Percentiles rank a stretch among this genome's conserved stretches.
Evolutionary conservation across 768 basidiomycete species (phyloP).

Genomic region (Tremella fuciformis): DNA sequence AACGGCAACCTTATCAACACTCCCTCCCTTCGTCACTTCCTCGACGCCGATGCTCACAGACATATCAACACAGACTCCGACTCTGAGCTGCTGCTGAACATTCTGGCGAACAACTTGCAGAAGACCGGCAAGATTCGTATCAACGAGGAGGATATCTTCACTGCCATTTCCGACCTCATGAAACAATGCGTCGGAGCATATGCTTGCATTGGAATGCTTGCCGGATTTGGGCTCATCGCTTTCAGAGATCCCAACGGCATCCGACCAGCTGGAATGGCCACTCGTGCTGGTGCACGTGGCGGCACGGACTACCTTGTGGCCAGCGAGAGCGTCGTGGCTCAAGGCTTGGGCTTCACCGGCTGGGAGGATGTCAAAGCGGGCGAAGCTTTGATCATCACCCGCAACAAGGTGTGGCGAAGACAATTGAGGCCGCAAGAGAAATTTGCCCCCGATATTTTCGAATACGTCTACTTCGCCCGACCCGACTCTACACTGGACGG

Average conservation of each 20-base stretch:
- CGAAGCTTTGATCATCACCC: constrained; percentile 93
- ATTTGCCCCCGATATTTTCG: constrained; percentile 97
- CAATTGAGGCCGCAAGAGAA: constrained; percentile 64
- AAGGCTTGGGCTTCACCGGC: constrained; percentile 82
- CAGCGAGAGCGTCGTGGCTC: constrained; percentile 93
- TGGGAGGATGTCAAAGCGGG: constrained; percentile 95
- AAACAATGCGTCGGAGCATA: constrained; percentile 85
- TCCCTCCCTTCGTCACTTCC: constrained; percentile 73
- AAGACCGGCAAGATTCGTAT: constrained; percentile 95
- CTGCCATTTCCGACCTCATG: constrained; percentile 86
- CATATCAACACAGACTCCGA: constrained; percentile 99
- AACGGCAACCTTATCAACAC: constrained; percentile 99
- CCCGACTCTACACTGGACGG: constrained; percentile 97
- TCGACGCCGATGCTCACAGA: constrained; percentile 93
- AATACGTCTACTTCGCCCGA: constrained; percentile 96
- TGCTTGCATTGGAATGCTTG: constrained; percentile 97
- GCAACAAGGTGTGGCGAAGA: constrained; percentile 68
- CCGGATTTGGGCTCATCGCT: constrained; percentile 95
- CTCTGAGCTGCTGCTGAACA: constrained; percentile 94
- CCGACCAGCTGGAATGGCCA: constrained; percentile 82
- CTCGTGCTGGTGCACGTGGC: constrained; percentile 57
- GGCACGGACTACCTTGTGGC: constrained; percentile 86
- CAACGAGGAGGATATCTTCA: constrained; percentile 99
- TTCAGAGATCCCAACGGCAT: constrained; percentile 99
- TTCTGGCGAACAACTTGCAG: constrained; percentile 95